Evolutionary conservation across 2,329 filamentous ascomycete genomes (phyloP), one percentile per base, ranked within the genome.

Genomic region (Meredithiella fracta): DNA sequence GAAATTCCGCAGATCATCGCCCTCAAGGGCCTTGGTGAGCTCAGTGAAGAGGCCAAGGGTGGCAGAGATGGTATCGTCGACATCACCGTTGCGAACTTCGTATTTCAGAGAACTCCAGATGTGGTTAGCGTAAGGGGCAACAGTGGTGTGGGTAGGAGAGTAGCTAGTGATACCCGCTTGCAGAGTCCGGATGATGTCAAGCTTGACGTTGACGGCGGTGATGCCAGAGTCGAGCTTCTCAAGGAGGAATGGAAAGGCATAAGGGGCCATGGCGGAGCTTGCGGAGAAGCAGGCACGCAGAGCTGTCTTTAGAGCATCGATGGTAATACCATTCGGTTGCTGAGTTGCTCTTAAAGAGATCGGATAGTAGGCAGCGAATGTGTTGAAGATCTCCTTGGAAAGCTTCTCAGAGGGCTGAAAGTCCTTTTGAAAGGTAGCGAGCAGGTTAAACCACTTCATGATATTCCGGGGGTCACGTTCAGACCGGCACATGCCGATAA

Each of bases 71-170:
- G 72, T 73, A 59, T 80, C 78, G 58, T 75, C 72, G 7, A 77
- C 70, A 58, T 81, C 78, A 11, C 78, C 78, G 55, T 80, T 79
- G 34, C 78, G 74, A 11, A 80, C 78, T 60, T 81, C 78, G 59
- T 79, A 80, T 62, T 80, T 81, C 50, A 81, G 72, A n/a, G 76
- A 77, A 29, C 70, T 69, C 78, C 78, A 81, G 50, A 79, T 72
- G 47, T 73, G 70, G 52, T 72, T 68, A 17, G 70, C 66, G 51
- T 74, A 72, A 0, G 77, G 76, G 1, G 67, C 67, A 14, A 80
- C 63, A 7, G 70, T 74, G 55, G 72, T 66, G 34, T 72, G 66
- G 0, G 73, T 68, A 40, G 73, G 65, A 1, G 69, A 64, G 58
- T 79, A 80, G 26, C 70, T 63, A 11, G 71, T 69, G 17, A 80